Evolutionary conservation across 768 basidiomycete genomes (phyloP).

Genomic region (Trametes meyenii): DNA sequence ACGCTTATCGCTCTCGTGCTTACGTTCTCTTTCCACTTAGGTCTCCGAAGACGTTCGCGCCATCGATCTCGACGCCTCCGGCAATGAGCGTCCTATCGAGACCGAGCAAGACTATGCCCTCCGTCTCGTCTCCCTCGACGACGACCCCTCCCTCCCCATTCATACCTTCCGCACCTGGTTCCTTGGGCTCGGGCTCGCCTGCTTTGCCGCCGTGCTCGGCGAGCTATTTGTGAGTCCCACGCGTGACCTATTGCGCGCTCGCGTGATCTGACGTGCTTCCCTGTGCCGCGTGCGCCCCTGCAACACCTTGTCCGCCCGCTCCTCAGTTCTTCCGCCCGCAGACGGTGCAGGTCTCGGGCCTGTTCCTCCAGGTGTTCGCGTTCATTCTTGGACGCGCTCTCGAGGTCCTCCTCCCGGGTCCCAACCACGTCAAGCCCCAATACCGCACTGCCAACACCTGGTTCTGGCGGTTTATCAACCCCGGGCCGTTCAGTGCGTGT

Average conservation of each 20-base stretch:
- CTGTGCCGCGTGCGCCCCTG: background rate
- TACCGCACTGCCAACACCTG: constrained; percentile 32
- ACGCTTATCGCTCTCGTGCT: background rate
- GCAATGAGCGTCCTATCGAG: constrained; percentile 54
- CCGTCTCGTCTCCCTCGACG: constrained; percentile 54
- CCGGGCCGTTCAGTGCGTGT: constrained; percentile 29
- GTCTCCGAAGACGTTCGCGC: constrained; percentile 31
- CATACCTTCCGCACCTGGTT: constrained; percentile 38
- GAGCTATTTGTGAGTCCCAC: constrained; percentile 48
- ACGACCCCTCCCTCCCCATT: constrained; percentile 40
- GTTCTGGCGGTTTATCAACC: constrained; percentile 36
- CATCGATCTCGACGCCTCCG: constrained; percentile 48
- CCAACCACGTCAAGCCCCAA: constrained; percentile 7
- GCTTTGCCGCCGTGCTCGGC: constrained; percentile 39
- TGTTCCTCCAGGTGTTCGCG: constrained; percentile 31
- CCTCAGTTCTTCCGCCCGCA: constrained; percentile 29
- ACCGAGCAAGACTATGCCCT: constrained; percentile 50
- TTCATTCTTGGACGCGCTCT: constrained; percentile 33
- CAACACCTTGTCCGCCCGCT: background rate
- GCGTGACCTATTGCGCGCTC: background rate
- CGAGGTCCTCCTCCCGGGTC: constrained; percentile 31
- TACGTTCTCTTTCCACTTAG: background rate
- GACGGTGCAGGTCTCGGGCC: constrained; percentile 27
- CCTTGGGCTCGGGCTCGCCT: constrained; percentile 34
- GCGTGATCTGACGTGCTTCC: constrained; percentile 14